Percentiles rank a stretch among this genome's conserved stretches.
These are phyloP conservation scores for Apophysomyces ossiformis DNA, from an alignment of 371 early-diverging fungal species.

Conservation along the genomic window DNA sequence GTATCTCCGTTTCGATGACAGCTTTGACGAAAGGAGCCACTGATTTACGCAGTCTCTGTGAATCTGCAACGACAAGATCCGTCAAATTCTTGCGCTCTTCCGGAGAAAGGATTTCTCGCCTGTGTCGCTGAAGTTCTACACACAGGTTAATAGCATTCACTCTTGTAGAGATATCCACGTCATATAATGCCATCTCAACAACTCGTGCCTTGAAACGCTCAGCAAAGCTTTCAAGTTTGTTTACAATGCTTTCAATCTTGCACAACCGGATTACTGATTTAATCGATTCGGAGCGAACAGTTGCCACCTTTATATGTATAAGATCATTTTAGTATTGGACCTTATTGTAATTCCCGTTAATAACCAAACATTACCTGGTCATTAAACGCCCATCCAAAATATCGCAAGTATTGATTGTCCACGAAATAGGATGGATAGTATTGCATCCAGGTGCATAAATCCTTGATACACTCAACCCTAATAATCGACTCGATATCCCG, in stretches of 20 bases:
- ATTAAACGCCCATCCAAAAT: conserved; percentile 86
- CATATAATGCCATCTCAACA: conserved; percentile 83
- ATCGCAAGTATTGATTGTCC: conserved; percentile 75
- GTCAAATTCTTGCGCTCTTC: conserved; percentile 37
- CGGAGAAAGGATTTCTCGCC: conserved; percentile 48
- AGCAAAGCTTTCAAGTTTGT: conserved; percentile 70
- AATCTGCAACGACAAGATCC: conserved; percentile 41
- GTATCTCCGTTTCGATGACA: conserved; percentile 47
- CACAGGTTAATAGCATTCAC: conserved; percentile 67
- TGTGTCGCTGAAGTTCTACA: conserved; percentile 38
- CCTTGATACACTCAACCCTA: conserved; percentile 82
- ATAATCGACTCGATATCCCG: conserved; percentile 89
- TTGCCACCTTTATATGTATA: conserved; percentile 32
- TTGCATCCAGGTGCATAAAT: conserved; percentile 79
- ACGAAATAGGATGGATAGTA: conserved; percentile 73
- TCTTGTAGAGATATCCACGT: conserved; percentile 71
- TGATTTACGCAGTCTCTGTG: conserved; percentile 49
- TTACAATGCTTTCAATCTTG: conserved; percentile 49
- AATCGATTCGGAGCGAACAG: conserved; percentile 69
- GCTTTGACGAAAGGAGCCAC: conserved; percentile 58
- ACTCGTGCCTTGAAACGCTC: conserved; percentile 77
- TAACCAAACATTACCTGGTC: conserved; percentile 63
- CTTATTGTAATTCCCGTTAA: neutral
- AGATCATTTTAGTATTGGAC: neutral
- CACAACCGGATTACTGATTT: conserved; percentile 60